phyloP scores from a whole-genome alignment of 768 basidiomycete genomes.

The Russula brevipes region DNA sequence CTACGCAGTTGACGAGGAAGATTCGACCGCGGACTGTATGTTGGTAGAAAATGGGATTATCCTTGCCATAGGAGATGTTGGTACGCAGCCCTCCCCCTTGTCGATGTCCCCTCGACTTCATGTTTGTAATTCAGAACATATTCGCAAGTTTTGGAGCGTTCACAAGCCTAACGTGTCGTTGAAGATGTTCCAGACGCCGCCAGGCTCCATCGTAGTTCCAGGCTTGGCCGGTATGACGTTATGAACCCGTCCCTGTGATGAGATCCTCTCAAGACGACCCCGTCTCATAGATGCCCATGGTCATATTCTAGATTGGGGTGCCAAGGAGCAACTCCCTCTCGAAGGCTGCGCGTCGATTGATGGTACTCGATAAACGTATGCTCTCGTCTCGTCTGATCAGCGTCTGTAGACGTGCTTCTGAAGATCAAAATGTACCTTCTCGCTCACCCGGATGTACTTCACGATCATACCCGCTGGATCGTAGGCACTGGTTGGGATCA shows the following conservation, averaged over 20 bases:
- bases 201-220: constrained; percentile 54
- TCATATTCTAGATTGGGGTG: constrained; percentile 71
- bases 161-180: constrained; percentile 31
- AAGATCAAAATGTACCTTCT: constrained; percentile 55
- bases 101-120: too few relatives aligned
- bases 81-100: constrained; percentile 23
- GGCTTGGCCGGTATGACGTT: constrained; percentile 57
- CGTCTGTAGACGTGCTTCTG: constrained; percentile 52
- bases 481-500: constrained; percentile 94
- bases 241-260: neutral
- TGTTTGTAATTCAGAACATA: constrained; percentile 18
- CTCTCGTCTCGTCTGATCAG: neutral
- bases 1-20: constrained; percentile 59
- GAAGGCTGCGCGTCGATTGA: constrained; percentile 51
- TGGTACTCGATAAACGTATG: constrained; percentile 38
- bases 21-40: constrained; percentile 15
- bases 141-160: constrained; percentile 29
- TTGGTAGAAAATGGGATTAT: constrained; percentile 14
- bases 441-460: constrained; percentile 49
- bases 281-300: constrained; percentile 63
- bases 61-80: constrained; percentile 3
- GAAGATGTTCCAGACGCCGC: constrained; percentile 24
- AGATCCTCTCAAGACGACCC: neutral
- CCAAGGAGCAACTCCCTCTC: constrained; percentile 60
- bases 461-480: constrained; percentile 62